A percentile compares a stretch with the other conserved stretches of the same genome.
phyloP scores from a whole-genome alignment of 2,329 filamentous ascomycete species.

The Ophiostoma ips region DNA sequence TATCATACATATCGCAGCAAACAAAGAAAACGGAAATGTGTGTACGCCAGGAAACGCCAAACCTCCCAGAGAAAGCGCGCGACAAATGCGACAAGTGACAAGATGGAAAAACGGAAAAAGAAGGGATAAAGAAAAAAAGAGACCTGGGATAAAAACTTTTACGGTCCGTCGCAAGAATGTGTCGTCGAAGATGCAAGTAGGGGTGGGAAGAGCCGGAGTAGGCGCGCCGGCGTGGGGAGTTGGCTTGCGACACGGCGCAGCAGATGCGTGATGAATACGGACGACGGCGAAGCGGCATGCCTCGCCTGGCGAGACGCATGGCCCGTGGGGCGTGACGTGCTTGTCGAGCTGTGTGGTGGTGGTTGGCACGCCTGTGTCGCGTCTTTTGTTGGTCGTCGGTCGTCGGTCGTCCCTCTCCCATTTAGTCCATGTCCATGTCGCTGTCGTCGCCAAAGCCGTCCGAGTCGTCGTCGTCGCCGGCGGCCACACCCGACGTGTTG shows the following conservation, averaged over 20 bases:
- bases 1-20: neutral
- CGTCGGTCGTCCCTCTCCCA: neutral
- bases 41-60: constrained; percentile 8
- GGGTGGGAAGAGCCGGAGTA: neutral
- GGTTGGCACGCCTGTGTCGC: too few species aligned
- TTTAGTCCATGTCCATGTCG: constrained; percentile 12
- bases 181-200: neutral
- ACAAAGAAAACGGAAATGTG: neutral
- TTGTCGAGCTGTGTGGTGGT: too few species aligned
- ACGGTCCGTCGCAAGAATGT: neutral
- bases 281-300: neutral
- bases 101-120: neutral
- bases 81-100: neutral
- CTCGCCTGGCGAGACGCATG: too few species aligned
- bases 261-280: neutral
- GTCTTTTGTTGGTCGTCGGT: neutral
- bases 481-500: too few species aligned
- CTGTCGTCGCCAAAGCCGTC: constrained; percentile 13
- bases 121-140: too few species aligned
- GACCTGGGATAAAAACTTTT: neutral
- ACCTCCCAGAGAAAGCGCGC: neutral
- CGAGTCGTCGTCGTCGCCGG: constrained; percentile 15
- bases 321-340: neutral
- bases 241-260: neutral
- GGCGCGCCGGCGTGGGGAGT: neutral